phyloP scores from a whole-genome alignment of 495 filamentous ascomycete genomes.

The Aspergillus campestris region DNA sequence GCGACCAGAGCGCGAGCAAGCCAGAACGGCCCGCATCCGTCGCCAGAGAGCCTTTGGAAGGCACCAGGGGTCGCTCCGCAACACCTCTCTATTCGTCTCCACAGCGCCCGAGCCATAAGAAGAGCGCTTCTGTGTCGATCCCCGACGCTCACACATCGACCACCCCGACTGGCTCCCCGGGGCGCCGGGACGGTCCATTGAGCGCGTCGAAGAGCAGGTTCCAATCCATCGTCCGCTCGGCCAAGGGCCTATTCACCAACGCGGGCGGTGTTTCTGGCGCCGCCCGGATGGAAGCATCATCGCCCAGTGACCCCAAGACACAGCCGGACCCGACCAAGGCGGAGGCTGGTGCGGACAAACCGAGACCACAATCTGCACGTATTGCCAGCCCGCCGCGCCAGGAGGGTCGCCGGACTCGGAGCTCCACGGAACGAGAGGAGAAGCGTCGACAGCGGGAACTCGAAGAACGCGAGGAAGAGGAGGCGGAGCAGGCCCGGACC shows the following conservation, averaged over 20 bases:
- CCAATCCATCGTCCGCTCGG: slow-evolving; percentile 78
- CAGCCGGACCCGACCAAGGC: slow-evolving; percentile 13
- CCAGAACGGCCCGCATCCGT: background rate
- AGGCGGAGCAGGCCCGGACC: slow-evolving; percentile 55
- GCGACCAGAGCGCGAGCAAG: background rate
- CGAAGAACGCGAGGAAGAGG: slow-evolving; percentile 42
- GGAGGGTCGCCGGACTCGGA: slow-evolving; percentile 57
- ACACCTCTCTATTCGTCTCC: slow-evolving; percentile 37
- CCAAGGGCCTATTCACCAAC: slow-evolving; percentile 73
- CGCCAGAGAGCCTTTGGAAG: slow-evolving; percentile 12
- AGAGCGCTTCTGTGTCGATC: slow-evolving; percentile 57
- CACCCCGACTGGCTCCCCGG: slow-evolving; percentile 65
- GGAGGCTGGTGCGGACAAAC: slow-evolving; percentile 3
- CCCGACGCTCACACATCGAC: slow-evolving; percentile 42
- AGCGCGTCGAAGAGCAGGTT: slow-evolving; percentile 84
- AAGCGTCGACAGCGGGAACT: slow-evolving; percentile 54
- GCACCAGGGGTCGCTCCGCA: slow-evolving; percentile 36
- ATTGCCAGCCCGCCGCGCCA: slow-evolving; percentile 25
- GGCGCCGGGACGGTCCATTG: slow-evolving; percentile 66
- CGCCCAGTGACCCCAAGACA: slow-evolving; percentile 24
- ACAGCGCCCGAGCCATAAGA: slow-evolving; percentile 45
- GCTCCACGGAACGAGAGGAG: slow-evolving; percentile 64
- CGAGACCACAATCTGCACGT: slow-evolving; percentile 14
- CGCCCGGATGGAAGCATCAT: slow-evolving; percentile 55
- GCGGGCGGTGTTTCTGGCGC: slow-evolving; percentile 72